A percentile compares a stretch with the other conserved stretches of the same genome.
These are phyloP conservation scores for Geranium incanum DNA, from an alignment of 441 rosid genomes.

Conservation along the genomic window DNA sequence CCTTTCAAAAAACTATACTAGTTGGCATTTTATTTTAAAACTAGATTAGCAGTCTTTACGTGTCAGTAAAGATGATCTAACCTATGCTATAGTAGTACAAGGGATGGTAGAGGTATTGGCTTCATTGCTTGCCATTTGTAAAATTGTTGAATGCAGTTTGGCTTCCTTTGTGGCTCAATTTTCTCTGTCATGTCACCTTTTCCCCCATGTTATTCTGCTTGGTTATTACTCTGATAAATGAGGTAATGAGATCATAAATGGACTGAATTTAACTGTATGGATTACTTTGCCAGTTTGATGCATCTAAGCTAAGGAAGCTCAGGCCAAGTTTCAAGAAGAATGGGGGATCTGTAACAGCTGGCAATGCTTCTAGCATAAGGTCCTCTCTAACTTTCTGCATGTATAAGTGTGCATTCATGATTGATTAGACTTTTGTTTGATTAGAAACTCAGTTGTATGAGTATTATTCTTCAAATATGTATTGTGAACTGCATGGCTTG, in stretches of 20 bases:
- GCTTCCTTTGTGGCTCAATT: neutral
- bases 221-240: neutral
- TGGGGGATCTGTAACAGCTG: slow-evolving; percentile 92
- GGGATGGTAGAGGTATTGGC: neutral
- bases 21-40: neutral
- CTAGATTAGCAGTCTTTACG: neutral
- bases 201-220: neutral
- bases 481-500: neutral
- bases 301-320: slow-evolving; percentile 66
- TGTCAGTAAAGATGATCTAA: neutral
- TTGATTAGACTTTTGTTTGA: neutral
- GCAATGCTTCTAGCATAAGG: slow-evolving; percentile 96
- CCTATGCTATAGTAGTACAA: neutral
- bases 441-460: neutral
- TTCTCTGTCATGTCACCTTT: neutral
- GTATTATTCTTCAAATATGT: neutral
- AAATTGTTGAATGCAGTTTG: neutral
- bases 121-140: neutral
- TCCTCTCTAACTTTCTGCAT: slow-evolving; percentile 24
- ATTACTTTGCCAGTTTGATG: slow-evolving; percentile 57
- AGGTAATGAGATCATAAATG: neutral
- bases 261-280: neutral
- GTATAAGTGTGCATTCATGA: neutral
- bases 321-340: slow-evolving; percentile 76
- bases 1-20: neutral